These are phyloP conservation scores for Naganishia sp. DNA, from an alignment of 1,284 basidiomycete species.

Conservation along the genomic window DNA sequence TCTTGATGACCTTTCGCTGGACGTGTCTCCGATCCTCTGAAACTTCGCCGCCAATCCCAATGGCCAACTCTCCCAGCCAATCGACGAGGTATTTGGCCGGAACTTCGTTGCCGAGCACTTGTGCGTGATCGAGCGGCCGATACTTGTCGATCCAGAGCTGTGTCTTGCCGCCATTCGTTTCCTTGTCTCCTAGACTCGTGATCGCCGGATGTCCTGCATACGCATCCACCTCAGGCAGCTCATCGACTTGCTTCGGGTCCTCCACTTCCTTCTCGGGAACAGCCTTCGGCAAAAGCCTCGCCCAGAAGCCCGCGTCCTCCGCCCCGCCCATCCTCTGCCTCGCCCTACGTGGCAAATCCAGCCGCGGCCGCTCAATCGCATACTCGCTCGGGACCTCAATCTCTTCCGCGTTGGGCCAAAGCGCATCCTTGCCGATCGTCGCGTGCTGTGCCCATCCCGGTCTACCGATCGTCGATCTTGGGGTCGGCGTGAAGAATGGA, in stretches of 20 bases:
- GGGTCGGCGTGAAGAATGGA: not conserved
- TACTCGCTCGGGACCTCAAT: slow-evolving; percentile 12
- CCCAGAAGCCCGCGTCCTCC: slow-evolving; percentile 21
- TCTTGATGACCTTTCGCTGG: slow-evolving; percentile 43
- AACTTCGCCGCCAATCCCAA: slow-evolving; percentile 56
- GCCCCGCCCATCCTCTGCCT: slow-evolving; percentile 11
- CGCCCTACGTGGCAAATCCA: slow-evolving; percentile 28
- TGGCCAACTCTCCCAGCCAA: slow-evolving; percentile 72
- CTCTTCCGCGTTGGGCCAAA: slow-evolving; percentile 22
- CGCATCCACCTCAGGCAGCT: not conserved
- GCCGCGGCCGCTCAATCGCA: slow-evolving; percentile 8
- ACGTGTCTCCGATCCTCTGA: slow-evolving; percentile 41
- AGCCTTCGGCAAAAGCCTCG: slow-evolving; percentile 6
- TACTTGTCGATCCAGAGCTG: slow-evolving; percentile 75
- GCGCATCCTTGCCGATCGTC: slow-evolving; percentile 1
- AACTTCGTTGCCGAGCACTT: slow-evolving; percentile 79
- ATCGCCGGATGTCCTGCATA: slow-evolving; percentile 19
- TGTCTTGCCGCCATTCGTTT: not conserved
- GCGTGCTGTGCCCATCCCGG: slow-evolving; percentile 21
- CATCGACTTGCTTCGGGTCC: not conserved
- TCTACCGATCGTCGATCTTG: slow-evolving; percentile 9
- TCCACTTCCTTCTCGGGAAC: not conserved
- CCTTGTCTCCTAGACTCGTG: slow-evolving; percentile 5
- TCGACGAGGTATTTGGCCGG: slow-evolving; percentile 74
- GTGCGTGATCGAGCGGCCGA: slow-evolving; percentile 68